These are phyloP conservation scores for Sesbania bispinosa DNA, from an alignment of 306 rosid species.

Conservation along the genomic window DNA sequence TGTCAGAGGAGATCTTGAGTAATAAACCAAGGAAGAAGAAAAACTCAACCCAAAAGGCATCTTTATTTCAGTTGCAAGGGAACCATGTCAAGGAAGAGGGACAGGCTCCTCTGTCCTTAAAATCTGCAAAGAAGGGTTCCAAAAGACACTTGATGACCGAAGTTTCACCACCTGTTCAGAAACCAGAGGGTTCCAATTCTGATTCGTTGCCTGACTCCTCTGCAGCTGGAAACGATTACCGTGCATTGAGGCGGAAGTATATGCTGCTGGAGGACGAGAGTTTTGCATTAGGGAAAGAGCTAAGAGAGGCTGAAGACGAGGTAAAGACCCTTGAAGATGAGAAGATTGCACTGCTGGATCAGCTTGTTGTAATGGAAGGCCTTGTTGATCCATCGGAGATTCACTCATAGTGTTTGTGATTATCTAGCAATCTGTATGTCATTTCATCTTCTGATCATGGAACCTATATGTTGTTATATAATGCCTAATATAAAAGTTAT, in stretches of 20 bases:
- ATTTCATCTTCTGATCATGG: constrained; percentile 10
- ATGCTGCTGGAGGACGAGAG: constrained; percentile 80
- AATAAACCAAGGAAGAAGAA: constrained; percentile 63
- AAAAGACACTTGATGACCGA: constrained; percentile 55
- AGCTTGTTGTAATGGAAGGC: constrained; percentile 88
- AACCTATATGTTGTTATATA: constrained; percentile 10
- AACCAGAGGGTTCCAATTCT: constrained; percentile 75
- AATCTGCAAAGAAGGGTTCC: constrained; percentile 52
- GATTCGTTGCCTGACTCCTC: constrained; percentile 82
- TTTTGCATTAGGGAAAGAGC: constrained; percentile 60
- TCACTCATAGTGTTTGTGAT: constrained; percentile 38
- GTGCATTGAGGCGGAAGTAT: constrained; percentile 72
- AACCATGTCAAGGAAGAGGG: constrained; percentile 41
- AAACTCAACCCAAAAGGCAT: constrained; percentile 36
- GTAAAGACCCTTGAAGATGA: constrained; percentile 80
- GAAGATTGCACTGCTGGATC: constrained; percentile 77
- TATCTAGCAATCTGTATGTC: not conserved
- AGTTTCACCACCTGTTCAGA: constrained; percentile 52
- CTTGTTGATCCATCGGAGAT: constrained; percentile 59
- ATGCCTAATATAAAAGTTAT: constrained; percentile 13
- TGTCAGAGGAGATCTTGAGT: constrained; percentile 48
- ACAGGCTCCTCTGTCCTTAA: constrained; percentile 35
- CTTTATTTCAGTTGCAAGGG: constrained; percentile 44
- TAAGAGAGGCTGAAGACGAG: constrained; percentile 66
- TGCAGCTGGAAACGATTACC: constrained; percentile 66